phyloP scores from a whole-genome alignment of 306 rosid species.

The Benincasa hispida region DNA sequence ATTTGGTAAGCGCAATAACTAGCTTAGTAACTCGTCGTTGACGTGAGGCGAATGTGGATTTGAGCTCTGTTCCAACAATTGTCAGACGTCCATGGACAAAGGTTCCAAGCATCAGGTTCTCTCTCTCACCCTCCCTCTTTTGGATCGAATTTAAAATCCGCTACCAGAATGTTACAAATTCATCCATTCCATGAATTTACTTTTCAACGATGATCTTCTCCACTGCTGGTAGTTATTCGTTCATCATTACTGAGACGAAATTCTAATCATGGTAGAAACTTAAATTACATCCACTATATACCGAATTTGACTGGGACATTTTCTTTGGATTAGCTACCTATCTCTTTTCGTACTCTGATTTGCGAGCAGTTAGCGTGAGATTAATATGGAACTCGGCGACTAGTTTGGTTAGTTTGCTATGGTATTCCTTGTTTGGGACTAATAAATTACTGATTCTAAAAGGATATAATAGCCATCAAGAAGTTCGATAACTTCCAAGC shows the following conservation, averaged over 20 bases:
- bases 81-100: background rate
- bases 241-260: background rate
- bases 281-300: no score
- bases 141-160: background rate
- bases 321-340: background rate
- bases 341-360: background rate
- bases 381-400: background rate
- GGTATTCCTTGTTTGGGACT: background rate
- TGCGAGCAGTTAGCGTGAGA: background rate
- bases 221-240: background rate
- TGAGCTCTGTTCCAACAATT: background rate
- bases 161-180: background rate
- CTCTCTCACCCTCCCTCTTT: background rate
- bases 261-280: background rate
- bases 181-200: background rate
- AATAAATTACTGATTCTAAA: background rate
- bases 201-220: background rate
- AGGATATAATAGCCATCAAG: background rate
- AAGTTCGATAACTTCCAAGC: background rate
- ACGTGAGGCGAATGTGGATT: background rate
- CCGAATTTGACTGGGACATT: background rate
- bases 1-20: background rate
- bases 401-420: background rate
- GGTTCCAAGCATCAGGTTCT: conserved; percentile 14
- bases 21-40: background rate